Percentiles rank a stretch among this genome's conserved stretches.
phyloP scores from a whole-genome alignment of 2,329 filamentous ascomycete species.

The Pyrenochaeta sp. region DNA sequence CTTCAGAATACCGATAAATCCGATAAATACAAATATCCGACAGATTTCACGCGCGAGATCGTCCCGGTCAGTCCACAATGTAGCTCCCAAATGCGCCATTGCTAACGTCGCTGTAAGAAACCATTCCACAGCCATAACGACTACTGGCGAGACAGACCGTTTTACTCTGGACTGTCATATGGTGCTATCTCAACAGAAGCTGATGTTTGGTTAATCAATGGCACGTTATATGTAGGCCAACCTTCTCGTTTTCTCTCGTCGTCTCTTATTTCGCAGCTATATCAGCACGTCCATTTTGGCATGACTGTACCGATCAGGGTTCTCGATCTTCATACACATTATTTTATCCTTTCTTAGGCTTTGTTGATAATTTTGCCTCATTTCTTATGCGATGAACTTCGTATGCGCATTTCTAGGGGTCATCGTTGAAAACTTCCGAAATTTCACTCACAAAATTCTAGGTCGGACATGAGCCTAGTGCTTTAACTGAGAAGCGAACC shows the following conservation, averaged over 20 bases:
- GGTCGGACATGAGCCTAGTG: conserved; percentile 65
- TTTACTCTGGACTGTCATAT: conserved; percentile 63
- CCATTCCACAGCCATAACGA: conserved; percentile 67
- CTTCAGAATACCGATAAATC: conserved; percentile 63
- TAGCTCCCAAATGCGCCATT: conserved; percentile 1
- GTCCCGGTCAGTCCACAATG: conserved; percentile 56
- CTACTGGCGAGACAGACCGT: conserved; percentile 62
- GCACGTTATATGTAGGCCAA: conserved; percentile 60
- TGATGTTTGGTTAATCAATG: conserved; percentile 68
- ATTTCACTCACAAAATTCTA: conserved; percentile 24
- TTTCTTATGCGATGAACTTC: no score
- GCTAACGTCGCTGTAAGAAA: conserved; percentile 50
- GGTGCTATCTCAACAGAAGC: conserved; percentile 68
- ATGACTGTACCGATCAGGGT: no score
- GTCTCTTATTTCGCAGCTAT: neutral
- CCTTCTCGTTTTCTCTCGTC: neutral
- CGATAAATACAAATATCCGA: conserved; percentile 66
- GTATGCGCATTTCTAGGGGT: no score
- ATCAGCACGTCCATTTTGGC: neutral
- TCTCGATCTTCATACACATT: no score
- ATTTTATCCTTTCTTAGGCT: no score
- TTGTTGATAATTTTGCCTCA: no score
- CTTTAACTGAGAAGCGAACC: conserved; percentile 62
- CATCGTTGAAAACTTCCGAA: no score
- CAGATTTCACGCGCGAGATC: conserved; percentile 68